Percentiles rank a stretch among this genome's conserved stretches.
Evolutionary conservation across 352 stramenopile species (phyloP).

Genomic region (Saprolegnia parasitica): DNA sequence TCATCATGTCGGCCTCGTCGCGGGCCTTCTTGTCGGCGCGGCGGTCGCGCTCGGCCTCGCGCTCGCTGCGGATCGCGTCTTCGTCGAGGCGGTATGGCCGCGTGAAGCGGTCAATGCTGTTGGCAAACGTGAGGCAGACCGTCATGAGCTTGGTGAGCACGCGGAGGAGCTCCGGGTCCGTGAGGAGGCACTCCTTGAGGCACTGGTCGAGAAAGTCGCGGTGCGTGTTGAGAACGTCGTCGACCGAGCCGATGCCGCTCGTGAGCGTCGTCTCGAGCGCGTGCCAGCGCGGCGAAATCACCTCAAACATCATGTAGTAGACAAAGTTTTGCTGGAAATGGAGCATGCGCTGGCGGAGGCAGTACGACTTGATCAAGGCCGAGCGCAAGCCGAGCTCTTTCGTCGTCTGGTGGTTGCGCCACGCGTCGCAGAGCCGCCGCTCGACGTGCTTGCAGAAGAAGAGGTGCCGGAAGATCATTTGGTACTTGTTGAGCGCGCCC

Average conservation of each 20-base stretch:
- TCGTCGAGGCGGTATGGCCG: constrained; percentile 77
- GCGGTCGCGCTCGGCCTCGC: constrained; percentile 66
- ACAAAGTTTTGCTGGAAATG: constrained; percentile 99
- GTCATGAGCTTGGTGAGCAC: constrained; percentile 96
- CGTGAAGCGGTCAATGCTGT: constrained; percentile 91
- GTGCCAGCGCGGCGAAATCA: constrained; percentile 92
- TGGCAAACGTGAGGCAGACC: constrained; percentile 93
- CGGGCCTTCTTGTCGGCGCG: constrained; percentile 73
- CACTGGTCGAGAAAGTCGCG: constrained; percentile 94
- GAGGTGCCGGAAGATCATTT: constrained; percentile 98
- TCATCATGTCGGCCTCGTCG: constrained; percentile 68
- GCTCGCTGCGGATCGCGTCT: constrained; percentile 79
- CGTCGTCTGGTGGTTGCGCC: constrained; percentile 93
- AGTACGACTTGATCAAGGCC: constrained; percentile 89
- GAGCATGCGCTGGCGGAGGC: constrained; percentile 96
- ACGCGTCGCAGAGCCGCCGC: constrained; percentile 91
- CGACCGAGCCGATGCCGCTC: constrained; percentile 71
- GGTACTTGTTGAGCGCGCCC: constrained; percentile 94
- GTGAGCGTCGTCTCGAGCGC: constrained; percentile 83
- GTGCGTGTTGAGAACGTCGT: constrained; percentile 94
- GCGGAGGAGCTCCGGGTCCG: constrained; percentile 91
- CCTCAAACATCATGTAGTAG: constrained; percentile 98
- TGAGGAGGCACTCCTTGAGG: constrained; percentile 96
- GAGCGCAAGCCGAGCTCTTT: constrained; percentile 87
- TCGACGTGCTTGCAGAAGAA: constrained; percentile 99